Conservation (phyloP, 768 basidiomycete species). For the Russula griseocarnosa region DNA sequence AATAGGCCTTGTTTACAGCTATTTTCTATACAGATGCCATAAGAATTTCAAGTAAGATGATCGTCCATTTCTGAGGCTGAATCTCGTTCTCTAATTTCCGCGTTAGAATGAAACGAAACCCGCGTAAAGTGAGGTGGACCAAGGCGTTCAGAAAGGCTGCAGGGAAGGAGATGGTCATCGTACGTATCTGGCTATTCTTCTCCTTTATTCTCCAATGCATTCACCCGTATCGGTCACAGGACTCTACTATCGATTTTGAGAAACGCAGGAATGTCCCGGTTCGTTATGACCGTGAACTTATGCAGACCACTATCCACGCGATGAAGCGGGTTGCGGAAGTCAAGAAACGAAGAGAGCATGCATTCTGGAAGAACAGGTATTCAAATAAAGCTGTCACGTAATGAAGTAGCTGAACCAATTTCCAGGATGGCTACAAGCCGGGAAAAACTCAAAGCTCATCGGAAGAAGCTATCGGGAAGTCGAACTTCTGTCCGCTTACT, state of each 20-base stretch:
- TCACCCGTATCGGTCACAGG: conserved; percentile 45
- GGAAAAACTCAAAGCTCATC: conserved; percentile 71
- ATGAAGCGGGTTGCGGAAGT: conserved; percentile 96
- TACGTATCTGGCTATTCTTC: conserved; percentile 40
- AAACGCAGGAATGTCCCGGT: conserved; percentile 97
- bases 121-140: conserved; percentile 98
- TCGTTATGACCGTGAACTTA: conserved; percentile 90
- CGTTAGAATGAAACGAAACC: conserved; percentile 95
- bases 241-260: conserved; percentile 98
- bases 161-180: conserved; percentile 99
- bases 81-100: conserved; percentile 1
- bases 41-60: conserved; percentile 93
- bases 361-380: conserved; percentile 92
- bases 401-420: not conserved
- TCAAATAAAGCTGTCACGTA: not conserved
- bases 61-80: not conserved
- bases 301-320: conserved; percentile 90
- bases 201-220: conserved; percentile 8
- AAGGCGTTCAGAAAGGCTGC: conserved; percentile 98
- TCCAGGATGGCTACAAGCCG: conserved; percentile 79
- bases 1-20: conserved; percentile 22
- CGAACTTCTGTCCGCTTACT: conserved; percentile 57
- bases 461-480: conserved; percentile 59
- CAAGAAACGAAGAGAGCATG: conserved; percentile 81
- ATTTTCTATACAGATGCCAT: conserved; percentile 63